Percentiles rank a stretch among this genome's conserved stretches.
phyloP scores from a whole-genome alignment of 768 basidiomycete genomes.

The Boletus tylopilopsis region DNA sequence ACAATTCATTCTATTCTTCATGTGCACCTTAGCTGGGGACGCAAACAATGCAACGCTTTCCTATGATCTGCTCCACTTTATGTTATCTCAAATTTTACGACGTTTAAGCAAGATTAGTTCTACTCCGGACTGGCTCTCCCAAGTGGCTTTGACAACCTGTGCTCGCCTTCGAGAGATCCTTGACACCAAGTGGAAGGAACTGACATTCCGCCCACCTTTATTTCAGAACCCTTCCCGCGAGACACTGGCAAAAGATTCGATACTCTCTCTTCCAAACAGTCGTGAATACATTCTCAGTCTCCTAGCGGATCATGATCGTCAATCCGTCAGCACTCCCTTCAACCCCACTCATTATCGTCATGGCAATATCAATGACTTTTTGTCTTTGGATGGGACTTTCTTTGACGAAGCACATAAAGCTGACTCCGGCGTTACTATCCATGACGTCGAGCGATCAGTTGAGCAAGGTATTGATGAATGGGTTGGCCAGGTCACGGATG shows the following conservation, averaged over 20 bases:
- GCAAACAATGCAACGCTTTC: not conserved
- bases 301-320: not conserved
- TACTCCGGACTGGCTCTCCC: not conserved
- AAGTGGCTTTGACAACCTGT: not conserved
- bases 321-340: not conserved
- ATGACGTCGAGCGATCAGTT: too few relatives aligned
- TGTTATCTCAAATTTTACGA: not conserved
- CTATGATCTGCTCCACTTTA: not conserved
- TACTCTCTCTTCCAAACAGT: not conserved
- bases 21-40: not conserved
- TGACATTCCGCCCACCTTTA: not conserved
- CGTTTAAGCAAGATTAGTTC: not conserved
- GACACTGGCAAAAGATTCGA: not conserved
- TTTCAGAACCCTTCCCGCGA: not conserved
- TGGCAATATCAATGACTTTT: conserved; percentile 9
- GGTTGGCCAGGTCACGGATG: too few relatives aligned
- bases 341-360: not conserved
- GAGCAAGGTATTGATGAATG: too few relatives aligned
- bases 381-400: conserved; percentile 3
- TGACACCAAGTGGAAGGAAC: not conserved
- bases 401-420: too few relatives aligned
- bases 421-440: too few relatives aligned
- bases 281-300: not conserved
- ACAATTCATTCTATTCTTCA: not conserved
- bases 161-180: not conserved